Conservation (phyloP, 495 filamentous ascomycete genomes). For the Aspergillus ellipticus region DNA sequence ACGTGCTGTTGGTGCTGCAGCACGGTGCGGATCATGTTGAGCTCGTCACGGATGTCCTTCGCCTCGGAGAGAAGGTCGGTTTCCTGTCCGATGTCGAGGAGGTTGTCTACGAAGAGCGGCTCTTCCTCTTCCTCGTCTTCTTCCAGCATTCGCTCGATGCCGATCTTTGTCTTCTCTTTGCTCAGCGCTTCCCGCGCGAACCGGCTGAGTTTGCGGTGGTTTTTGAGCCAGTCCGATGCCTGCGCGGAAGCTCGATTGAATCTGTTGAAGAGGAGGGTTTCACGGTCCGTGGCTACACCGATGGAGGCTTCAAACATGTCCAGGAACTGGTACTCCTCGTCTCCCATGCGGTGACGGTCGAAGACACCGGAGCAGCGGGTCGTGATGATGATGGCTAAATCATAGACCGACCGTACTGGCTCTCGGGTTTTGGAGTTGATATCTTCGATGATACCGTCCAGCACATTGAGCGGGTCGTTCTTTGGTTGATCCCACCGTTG, state of each 20-base stretch:
- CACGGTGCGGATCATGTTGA: constrained; percentile 66
- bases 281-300: constrained; percentile 59
- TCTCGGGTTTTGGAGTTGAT: constrained; percentile 67
- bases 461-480: constrained; percentile 61
- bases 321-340: constrained; percentile 64
- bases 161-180: not conserved
- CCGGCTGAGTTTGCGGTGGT: constrained; percentile 50
- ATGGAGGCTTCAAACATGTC: constrained; percentile 72
- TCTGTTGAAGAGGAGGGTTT: constrained; percentile 59
- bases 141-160: constrained; percentile 17
- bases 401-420: constrained; percentile 59
- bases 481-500: constrained; percentile 69
- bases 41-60: constrained; percentile 70
- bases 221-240: constrained; percentile 59
- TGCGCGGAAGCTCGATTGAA: constrained; percentile 61
- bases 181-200: constrained; percentile 35
- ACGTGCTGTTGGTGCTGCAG: constrained; percentile 57
- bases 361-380: constrained; percentile 63
- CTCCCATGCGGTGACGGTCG: constrained; percentile 57
- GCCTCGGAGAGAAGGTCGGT: constrained; percentile 62
- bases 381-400: constrained; percentile 63
- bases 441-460: constrained; percentile 63
- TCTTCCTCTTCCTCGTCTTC: constrained; percentile 27
- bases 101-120: constrained; percentile 57
- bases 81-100: constrained; percentile 66